A percentile compares a stretch with the other conserved stretches of the same genome.
Evolutionary conservation across 495 filamentous ascomycete genomes (phyloP).

Genomic region (Pyrenopolyporus hunteri): DNA sequence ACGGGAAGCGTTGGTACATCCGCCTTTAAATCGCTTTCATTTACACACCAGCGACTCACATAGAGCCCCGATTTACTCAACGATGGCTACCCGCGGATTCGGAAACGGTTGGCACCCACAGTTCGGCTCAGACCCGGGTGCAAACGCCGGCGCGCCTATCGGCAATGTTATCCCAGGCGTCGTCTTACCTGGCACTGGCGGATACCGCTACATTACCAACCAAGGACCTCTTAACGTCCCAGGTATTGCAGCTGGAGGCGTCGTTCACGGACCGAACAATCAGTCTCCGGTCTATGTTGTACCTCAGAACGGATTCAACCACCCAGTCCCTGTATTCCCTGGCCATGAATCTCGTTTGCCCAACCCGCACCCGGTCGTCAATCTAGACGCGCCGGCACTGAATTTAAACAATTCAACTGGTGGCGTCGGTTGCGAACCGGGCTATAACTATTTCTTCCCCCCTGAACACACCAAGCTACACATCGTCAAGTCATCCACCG

Average conservation of each 20-base stretch:
- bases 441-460: conserved; percentile 60
- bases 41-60: no score
- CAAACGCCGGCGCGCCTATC: neutral
- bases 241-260: neutral
- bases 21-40: no score
- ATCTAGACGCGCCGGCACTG: conserved; percentile 58
- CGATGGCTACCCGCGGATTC: conserved; percentile 16
- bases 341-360: conserved; percentile 39
- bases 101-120: conserved; percentile 32
- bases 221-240: neutral
- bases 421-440: conserved; percentile 58
- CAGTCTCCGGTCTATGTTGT: conserved; percentile 23
- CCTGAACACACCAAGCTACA: conserved; percentile 55
- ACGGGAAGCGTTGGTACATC: no score
- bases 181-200: neutral
- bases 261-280: conserved; percentile 17
- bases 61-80: neutral
- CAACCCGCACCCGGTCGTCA: conserved; percentile 44
- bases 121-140: conserved; percentile 16
- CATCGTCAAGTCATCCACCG: conserved; percentile 47
- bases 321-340: conserved; percentile 32
- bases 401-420: conserved; percentile 63
- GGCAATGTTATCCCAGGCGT: neutral
- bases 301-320: conserved; percentile 22
- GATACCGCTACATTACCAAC: neutral